Base-by-base conservation (phyloP, 2,329 filamentous ascomycete genomes). In the Xylariaceae sp. region DNA sequence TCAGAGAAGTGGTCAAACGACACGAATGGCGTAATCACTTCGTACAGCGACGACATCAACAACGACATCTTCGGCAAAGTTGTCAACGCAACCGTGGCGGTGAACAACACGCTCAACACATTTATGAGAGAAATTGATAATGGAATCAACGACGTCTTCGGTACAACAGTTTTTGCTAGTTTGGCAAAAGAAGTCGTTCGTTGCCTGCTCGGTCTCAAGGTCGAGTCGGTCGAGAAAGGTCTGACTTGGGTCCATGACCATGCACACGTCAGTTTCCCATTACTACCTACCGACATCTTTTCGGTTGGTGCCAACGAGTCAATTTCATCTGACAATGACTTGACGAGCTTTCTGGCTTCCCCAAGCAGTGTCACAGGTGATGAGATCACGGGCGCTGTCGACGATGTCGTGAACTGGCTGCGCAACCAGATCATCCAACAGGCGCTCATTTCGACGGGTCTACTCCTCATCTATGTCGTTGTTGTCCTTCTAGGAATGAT, bases 171-270 rank as follows among this genome's bases (percentile, higher is more conserved):
- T 39, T 83, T 96, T 39, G 80, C 90, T 57, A 81, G 85, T 27
- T 88, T 90, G 0, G 85, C 96, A 62, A 77, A 83, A 62, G 86
- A 89, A 39, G 82, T 96, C 32, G 78, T 96, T 55, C 81, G 89
- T 64, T 97, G 94, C 64, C 76, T 97, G n/a, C 82, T 97, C 56
- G 83, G 86, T 7, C 77, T 95, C 63, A 97, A 97, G 74, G 78
- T 97, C 55, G 83, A 88, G 58, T 81, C 84, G 18, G 82, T 99
- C 57, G 83, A 97, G 67, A 86, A 87, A 63, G 94, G 87, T 11
- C 77, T 97, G n/a, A 95, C 89, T 1, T 99, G 92, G 92, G 87
- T 96, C 11, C 82, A 88, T 61, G 86, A 97, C 58, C 75, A 97
- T 65, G 90, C 94, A 3, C 81, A 94, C 54, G 79, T 99, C 59